Percentiles rank a stretch among this genome's conserved stretches.
Conservation (phyloP, 805 yeast genomes). For the Soucietia sequanensis region DNA sequence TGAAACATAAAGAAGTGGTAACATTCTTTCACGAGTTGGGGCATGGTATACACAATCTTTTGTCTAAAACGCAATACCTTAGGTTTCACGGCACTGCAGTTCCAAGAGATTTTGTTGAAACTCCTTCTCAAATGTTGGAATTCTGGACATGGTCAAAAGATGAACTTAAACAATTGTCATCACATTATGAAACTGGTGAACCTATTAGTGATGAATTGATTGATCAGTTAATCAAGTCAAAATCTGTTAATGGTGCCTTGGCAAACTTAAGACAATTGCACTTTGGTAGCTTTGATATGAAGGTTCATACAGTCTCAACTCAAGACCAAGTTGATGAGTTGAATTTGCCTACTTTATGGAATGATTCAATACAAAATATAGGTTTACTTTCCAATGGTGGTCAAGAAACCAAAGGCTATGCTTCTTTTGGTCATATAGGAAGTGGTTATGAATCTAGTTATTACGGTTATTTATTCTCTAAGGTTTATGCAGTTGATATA, state of each 20-base stretch:
- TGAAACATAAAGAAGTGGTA: conserved; percentile 74
- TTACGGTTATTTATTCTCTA: conserved; percentile 84
- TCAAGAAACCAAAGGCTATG: conserved; percentile 60
- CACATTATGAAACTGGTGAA: conserved; percentile 64
- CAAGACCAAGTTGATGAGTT: conserved; percentile 42
- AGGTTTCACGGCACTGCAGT: conserved; percentile 77
- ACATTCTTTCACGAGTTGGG: conserved; percentile 91
- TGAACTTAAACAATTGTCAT: conserved; percentile 57
- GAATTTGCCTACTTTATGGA: conserved; percentile 62
- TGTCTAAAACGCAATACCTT: conserved; percentile 63
- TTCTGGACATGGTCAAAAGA: conserved; percentile 81
- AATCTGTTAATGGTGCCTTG: conserved; percentile 75
- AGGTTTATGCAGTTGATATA: conserved; percentile 82
- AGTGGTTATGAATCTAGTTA: conserved; percentile 87
- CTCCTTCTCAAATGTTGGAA: conserved; percentile 88
- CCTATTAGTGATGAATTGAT: conserved; percentile 56
- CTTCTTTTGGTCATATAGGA: conserved; percentile 75
- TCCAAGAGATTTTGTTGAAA: conserved; percentile 85
- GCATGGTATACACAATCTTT: conserved; percentile 79
- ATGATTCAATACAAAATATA: conserved; percentile 60
- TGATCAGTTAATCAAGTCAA: conserved; percentile 57
- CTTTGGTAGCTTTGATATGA: conserved; percentile 77
- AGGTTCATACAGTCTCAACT: conserved; percentile 52
- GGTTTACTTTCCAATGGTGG: conserved; percentile 58
- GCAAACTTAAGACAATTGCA: conserved; percentile 72